Conservation (phyloP, 176 grass and related monocot species). For the Bothriochloa decipiens region DNA sequence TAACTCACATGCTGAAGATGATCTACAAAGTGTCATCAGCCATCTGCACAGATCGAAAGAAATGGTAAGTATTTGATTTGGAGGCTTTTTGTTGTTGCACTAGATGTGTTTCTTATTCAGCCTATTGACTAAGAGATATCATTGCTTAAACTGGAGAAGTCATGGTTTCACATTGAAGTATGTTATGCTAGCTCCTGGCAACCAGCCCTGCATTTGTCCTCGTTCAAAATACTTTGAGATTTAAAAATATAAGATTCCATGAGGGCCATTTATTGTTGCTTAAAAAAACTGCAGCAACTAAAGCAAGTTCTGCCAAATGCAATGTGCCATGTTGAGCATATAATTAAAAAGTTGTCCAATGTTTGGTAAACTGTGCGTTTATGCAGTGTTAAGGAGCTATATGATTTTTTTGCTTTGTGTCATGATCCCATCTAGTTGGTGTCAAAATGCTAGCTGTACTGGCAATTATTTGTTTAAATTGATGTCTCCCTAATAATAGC, state of each 20-base stretch:
- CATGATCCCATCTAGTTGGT: neutral
- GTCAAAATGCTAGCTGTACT: neutral
- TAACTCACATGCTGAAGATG: slow-evolving; percentile 70
- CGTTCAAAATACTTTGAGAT: slow-evolving; percentile 2
- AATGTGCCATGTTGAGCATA: neutral
- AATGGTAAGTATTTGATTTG: slow-evolving; percentile 74
- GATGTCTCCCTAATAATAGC: neutral
- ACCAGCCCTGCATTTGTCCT: neutral
- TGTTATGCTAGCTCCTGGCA: slow-evolving; percentile 31
- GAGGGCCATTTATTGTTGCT: neutral
- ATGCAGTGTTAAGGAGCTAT: no score
- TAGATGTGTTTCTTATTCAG: slow-evolving; percentile 9
- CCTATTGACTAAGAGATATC: slow-evolving; percentile 59
- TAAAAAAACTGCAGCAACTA: neutral
- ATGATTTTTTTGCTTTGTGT: neutral
- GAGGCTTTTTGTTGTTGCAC: neutral
- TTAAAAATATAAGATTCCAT: neutral
- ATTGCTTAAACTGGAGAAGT: slow-evolving; percentile 90
- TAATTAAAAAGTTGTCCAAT: neutral
- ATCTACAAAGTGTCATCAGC: slow-evolving; percentile 79
- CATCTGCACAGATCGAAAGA: slow-evolving; percentile 92
- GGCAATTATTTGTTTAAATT: neutral
- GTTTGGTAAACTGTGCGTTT: neutral
- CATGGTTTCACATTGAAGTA: slow-evolving; percentile 85
- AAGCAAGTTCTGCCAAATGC: neutral